Evolutionary conservation across 352 stramenopile species (phyloP).

Genomic region (Plasmopara halstedii): DNA sequence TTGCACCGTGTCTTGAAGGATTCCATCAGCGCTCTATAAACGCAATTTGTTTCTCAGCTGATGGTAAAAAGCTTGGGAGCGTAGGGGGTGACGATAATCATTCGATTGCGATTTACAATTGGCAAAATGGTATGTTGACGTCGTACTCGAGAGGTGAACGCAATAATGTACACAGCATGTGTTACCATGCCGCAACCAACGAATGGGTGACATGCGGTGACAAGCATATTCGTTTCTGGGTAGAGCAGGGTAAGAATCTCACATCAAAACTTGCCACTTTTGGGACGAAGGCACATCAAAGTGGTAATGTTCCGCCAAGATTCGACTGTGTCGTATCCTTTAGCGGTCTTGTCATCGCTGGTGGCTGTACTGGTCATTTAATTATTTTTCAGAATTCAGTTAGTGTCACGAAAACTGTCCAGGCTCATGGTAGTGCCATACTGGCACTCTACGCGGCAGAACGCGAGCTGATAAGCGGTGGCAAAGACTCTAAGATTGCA

Average conservation of each 20-base stretch:
- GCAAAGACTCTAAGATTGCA: constrained; percentile 83
- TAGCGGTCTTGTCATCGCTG: constrained; percentile 33
- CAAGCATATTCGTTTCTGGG: constrained; percentile 73
- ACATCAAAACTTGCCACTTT: constrained; percentile 71
- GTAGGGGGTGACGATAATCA: constrained; percentile 81
- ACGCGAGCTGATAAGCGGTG: constrained; percentile 69
- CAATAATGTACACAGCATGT: constrained; percentile 44
- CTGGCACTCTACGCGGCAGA: constrained; percentile 41
- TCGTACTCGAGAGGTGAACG: constrained; percentile 58
- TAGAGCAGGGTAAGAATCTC: constrained; percentile 57
- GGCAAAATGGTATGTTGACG: constrained; percentile 40
- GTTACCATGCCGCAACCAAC: constrained; percentile 31
- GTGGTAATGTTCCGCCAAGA: constrained; percentile 31
- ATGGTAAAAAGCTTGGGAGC: constrained; percentile 59
- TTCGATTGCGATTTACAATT: constrained; percentile 76
- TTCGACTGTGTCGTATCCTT: constrained; percentile 57
- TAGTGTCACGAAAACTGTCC: constrained; percentile 40
- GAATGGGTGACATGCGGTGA: constrained; percentile 69
- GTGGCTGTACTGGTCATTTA: constrained; percentile 63
- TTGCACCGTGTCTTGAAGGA: constrained; percentile 47
- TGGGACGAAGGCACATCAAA: constrained; percentile 44
- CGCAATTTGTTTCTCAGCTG: constrained; percentile 56
- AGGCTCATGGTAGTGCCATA: constrained; percentile 34
- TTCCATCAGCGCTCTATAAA: constrained; percentile 77
- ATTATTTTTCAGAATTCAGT: constrained; percentile 64